These are phyloP conservation scores for Suillus brevipes DNA, from an alignment of 768 basidiomycete species.

Conservation along the genomic window DNA sequence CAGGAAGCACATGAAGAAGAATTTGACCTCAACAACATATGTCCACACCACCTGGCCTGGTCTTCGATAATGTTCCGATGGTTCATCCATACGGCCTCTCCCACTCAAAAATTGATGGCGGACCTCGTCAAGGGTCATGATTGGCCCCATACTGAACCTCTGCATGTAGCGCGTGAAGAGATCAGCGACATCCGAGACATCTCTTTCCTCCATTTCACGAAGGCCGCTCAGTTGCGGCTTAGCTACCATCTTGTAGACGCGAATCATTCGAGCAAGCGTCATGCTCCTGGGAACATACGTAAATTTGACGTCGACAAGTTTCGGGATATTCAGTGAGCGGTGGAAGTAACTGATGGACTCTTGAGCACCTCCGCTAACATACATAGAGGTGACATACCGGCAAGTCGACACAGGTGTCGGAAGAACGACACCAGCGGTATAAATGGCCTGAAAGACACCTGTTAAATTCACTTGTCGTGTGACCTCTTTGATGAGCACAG, in stretches of 20 bases:
- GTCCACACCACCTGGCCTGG: slow-evolving; percentile 90
- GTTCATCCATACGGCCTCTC: slow-evolving; percentile 52
- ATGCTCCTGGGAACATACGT: slow-evolving; percentile 81
- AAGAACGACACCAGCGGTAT: slow-evolving; percentile 90
- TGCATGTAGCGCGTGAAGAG: slow-evolving; percentile 79
- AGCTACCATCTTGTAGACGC: slow-evolving; percentile 65
- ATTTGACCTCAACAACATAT: slow-evolving; percentile 88
- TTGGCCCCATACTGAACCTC: slow-evolving; percentile 80
- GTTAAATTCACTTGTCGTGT: slow-evolving; percentile 88
- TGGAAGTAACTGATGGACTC: slow-evolving; percentile 73
- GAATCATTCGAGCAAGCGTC: slow-evolving; percentile 91
- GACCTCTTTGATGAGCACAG: slow-evolving; percentile 96
- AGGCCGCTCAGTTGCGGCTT: slow-evolving; percentile 58
- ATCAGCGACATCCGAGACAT: slow-evolving; percentile 67
- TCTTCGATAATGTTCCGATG: slow-evolving; percentile 41
- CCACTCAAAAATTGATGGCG: slow-evolving; percentile 90
- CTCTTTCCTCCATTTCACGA: slow-evolving; percentile 84
- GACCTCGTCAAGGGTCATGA: slow-evolving; percentile 75
- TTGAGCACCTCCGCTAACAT: slow-evolving; percentile 11
- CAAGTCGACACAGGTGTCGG: slow-evolving; percentile 92
- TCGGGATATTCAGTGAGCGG: slow-evolving; percentile 86
- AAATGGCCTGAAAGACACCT: slow-evolving; percentile 95
- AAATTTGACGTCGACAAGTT: slow-evolving; percentile 89
- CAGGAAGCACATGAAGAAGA: neutral
- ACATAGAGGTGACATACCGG: slow-evolving; percentile 44